These are phyloP conservation scores for Sphaerulina populicola DNA, from an alignment of 2,329 filamentous ascomycete species.

Conservation along the genomic window DNA sequence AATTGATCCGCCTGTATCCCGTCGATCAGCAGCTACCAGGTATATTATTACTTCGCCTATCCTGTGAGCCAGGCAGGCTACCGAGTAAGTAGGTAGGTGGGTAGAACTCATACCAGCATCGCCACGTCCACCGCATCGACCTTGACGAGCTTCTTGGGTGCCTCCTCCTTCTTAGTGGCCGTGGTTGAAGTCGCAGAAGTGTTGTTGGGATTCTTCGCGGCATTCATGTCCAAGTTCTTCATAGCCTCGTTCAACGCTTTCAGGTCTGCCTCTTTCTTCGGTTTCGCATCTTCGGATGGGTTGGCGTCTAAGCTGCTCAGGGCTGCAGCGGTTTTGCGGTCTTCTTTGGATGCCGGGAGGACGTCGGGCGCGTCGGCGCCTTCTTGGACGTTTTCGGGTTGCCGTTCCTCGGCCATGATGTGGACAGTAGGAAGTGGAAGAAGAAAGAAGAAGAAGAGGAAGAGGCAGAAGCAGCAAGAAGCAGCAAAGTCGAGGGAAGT, in stretches of 20 bases:
- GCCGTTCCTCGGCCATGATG: constrained; percentile 52
- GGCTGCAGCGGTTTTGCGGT: constrained; percentile 67
- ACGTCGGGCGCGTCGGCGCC: constrained; percentile 53
- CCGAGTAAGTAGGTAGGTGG: not conserved
- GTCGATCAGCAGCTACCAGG: not conserved
- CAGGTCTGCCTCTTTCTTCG: constrained; percentile 55
- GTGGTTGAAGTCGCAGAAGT: constrained; percentile 27
- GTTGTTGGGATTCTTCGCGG: constrained; percentile 41
- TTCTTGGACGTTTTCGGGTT: constrained; percentile 51
- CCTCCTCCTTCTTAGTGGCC: constrained; percentile 26
- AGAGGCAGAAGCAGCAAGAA: too few relatives aligned
- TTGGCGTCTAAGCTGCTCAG: constrained; percentile 60
- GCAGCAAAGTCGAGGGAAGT: too few relatives aligned
- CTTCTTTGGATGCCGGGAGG: constrained; percentile 55
- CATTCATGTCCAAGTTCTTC: constrained; percentile 48
- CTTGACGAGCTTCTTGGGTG: constrained; percentile 50
- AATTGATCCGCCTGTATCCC: constrained; percentile 55
- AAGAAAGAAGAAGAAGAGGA: not conserved
- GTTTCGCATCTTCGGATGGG: constrained; percentile 39
- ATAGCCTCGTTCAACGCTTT: constrained; percentile 66
- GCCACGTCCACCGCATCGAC: constrained; percentile 64
- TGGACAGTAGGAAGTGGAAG: not conserved
- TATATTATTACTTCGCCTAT: not conserved
- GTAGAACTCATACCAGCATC: constrained; percentile 50
- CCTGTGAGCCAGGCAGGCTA: too few relatives aligned